Base-by-base conservation (phyloP, 805 yeast species). In the Pichia eremophila region DNA sequence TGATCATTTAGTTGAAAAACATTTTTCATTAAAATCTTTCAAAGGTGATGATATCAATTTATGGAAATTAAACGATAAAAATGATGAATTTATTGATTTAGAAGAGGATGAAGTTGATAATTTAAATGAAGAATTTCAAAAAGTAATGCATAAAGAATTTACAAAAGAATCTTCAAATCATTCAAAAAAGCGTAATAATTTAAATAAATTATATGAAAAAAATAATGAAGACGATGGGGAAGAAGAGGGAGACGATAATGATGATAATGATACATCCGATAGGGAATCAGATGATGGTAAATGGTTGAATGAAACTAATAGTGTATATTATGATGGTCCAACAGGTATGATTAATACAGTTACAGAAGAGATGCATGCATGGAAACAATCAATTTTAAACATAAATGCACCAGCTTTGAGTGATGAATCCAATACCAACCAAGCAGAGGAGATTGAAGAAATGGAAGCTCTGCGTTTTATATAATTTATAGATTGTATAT, bases 1-100 rank as follows among this genome's bases (percentile, higher is more conserved):
- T n/a, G 83, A 82, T 40, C 96, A 91, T 63, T 57, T 90, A 54
- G 85, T 84, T 1, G 70, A 75, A 15, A 75, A 77, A 46, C 93
- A 85, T 66, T 85, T 85, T 61, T 56, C 61, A 2, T 45, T 41
- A 10, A 40, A 44, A 28, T 51, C 59, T 5, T 48, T 53, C 25
- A 52, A 51, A 14, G 64, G 57, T 5, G 59, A 58, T 31, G 66
- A 62, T 46, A 22, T 50, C 5, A 37, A 46, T 8, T 52, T 51
- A 12, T 60, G 56, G 51, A 54, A 53, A 32, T 48, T 60, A 49
- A 46, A 44, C 32, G 58, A 45, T 15, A 42, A 46, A 35, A 43
- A 45, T 2, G 36, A 40, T 11, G 51, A 43, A 37, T 40, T 12
- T 44, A 47, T 15, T 53, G 47, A 38, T 46, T 47, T 47, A 47